Conservation (phyloP, 306 rosid genomes). For the Macrotyloma uniflorum region DNA sequence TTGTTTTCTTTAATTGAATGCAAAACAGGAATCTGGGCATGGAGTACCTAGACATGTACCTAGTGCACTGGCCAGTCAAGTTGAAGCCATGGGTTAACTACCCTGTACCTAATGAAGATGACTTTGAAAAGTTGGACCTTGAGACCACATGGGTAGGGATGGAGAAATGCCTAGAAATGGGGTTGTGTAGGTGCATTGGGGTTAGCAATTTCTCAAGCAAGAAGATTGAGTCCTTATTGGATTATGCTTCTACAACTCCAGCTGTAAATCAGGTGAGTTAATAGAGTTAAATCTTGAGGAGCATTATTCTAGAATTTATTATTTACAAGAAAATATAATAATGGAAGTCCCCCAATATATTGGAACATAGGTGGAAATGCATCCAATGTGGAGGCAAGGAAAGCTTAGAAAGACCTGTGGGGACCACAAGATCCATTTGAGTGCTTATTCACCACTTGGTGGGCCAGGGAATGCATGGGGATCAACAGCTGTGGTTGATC, state of each 20-base stretch:
- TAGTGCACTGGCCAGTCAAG: conserved; percentile 94
- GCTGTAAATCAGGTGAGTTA: conserved; percentile 75
- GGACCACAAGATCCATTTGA: conserved; percentile 70
- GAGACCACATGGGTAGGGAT: conserved; percentile 81
- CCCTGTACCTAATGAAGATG: conserved; percentile 76
- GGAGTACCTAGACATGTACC: conserved; percentile 87
- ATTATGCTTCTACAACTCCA: conserved; percentile 70
- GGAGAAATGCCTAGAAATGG: conserved; percentile 83
- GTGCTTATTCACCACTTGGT: conserved; percentile 93
- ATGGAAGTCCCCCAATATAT: neutral
- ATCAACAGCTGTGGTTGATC: conserved; percentile 69
- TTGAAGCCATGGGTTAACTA: conserved; percentile 80
- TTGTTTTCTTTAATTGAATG: conserved; percentile 7
- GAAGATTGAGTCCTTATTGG: conserved; percentile 59
- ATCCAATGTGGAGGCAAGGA: conserved; percentile 88
- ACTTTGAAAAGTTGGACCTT: conserved; percentile 71
- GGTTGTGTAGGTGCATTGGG: conserved; percentile 80
- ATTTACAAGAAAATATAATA: neutral
- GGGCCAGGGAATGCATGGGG: conserved; percentile 96
- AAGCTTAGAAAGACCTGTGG: conserved; percentile 64
- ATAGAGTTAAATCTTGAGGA: neutral
- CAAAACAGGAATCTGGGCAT: conserved; percentile 65
- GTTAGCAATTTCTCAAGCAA: conserved; percentile 89
- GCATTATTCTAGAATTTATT: neutral
- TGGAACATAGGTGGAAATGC: conserved; percentile 77